Evolutionary conservation across 2,329 filamentous ascomycete species (phyloP).

Genomic region (Coleophoma crateriformis): DNA sequence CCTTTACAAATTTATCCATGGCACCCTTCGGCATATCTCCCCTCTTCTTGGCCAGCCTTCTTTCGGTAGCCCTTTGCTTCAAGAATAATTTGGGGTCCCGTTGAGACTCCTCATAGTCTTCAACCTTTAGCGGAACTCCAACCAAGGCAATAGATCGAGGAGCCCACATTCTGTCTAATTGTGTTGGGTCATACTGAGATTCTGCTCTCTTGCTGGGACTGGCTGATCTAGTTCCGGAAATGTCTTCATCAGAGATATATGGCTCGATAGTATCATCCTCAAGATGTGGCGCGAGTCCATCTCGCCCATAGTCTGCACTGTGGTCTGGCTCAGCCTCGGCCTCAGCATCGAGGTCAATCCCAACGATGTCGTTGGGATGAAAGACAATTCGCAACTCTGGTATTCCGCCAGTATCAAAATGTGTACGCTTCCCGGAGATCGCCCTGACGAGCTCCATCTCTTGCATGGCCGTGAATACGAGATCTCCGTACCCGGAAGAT

Average conservation of each 20-base stretch:
- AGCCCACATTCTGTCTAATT: constrained; percentile 64
- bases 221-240: constrained; percentile 7
- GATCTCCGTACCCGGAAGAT: constrained; percentile 26
- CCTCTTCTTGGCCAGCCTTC: constrained; percentile 15
- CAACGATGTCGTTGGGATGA: constrained; percentile 69
- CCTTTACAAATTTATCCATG: constrained; percentile 26
- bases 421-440: constrained; percentile 63
- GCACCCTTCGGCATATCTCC: constrained; percentile 25
- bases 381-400: constrained; percentile 77
- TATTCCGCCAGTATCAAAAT: constrained; percentile 68
- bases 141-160: constrained; percentile 57
- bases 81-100: constrained; percentile 18
- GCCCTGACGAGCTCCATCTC: constrained; percentile 53
- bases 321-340: constrained; percentile 62
- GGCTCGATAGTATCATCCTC: constrained; percentile 57
- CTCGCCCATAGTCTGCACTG: constrained; percentile 36
- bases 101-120: constrained; percentile 53
- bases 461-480: constrained; percentile 33
- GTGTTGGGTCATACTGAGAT: constrained; percentile 57
- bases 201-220: constrained; percentile 29
- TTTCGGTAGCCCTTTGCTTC: constrained; percentile 15
- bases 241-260: constrained; percentile 19
- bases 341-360: constrained; percentile 70
- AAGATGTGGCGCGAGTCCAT: constrained; percentile 50
- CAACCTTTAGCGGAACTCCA: constrained; percentile 59